Conservation (phyloP, 495 filamentous ascomycete genomes). For the Daldinia concentrica region DNA sequence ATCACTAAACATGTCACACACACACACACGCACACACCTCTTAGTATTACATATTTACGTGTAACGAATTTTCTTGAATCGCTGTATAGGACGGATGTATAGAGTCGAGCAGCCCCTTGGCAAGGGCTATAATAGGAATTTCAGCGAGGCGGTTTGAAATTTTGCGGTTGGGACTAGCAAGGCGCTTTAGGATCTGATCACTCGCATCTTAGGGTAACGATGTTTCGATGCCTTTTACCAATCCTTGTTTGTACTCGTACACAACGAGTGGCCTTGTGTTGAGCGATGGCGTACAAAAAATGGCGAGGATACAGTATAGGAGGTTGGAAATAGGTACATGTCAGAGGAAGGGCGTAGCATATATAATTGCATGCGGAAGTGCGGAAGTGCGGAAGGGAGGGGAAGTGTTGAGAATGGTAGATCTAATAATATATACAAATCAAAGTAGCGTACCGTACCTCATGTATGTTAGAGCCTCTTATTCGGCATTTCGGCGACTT, state of each 20-base stretch:
- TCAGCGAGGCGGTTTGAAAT: constrained; percentile 39
- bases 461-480: not conserved
- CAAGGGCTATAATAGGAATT: constrained; percentile 31
- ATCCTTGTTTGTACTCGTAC: constrained; percentile 36
- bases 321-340: constrained; percentile 27
- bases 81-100: constrained; percentile 42
- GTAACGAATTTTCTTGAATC: constrained; percentile 44
- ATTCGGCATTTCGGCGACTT: constrained; percentile 7
- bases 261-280: constrained; percentile 22
- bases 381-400: no score
- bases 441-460: no score
- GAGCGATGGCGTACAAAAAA: constrained; percentile 52
- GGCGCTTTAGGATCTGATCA: constrained; percentile 41
- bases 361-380: constrained; percentile 30
- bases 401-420: constrained; percentile 27
- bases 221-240: constrained; percentile 27
- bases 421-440: constrained; percentile 28
- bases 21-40: not conserved
- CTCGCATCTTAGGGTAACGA: constrained; percentile 31
- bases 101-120: constrained; percentile 26
- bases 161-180: constrained; percentile 39
- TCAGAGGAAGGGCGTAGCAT: constrained; percentile 33
- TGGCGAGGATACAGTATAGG: constrained; percentile 25
- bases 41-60: constrained; percentile 31
- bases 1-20: constrained; percentile 1